Evolutionary conservation across 208 protist species (phyloP).

Genomic region (Phytomonas sp.): DNA sequence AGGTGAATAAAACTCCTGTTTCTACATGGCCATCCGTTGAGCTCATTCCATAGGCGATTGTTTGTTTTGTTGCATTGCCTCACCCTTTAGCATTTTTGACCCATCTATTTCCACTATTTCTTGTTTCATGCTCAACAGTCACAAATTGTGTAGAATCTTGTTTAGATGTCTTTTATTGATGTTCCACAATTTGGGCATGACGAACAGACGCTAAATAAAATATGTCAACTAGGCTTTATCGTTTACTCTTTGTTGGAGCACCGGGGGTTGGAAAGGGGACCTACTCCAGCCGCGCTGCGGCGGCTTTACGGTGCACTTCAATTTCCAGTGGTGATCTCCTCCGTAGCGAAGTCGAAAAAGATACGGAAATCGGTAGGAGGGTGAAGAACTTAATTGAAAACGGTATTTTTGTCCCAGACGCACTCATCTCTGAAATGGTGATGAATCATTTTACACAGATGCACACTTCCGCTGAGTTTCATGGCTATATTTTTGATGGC

Average conservation of each 20-base stretch:
- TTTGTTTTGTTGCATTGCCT: not conserved
- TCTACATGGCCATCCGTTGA: not conserved
- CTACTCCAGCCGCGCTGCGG: slow-evolving; percentile 74
- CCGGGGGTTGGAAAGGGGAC: slow-evolving; percentile 92
- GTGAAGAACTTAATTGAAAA: slow-evolving; percentile 46
- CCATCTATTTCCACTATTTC: not conserved
- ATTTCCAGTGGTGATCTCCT: slow-evolving; percentile 91
- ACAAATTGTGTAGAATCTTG: not conserved
- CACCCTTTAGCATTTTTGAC: not conserved
- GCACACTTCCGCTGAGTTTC: slow-evolving; percentile 9
- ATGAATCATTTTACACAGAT: slow-evolving; percentile 21
- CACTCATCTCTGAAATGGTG: slow-evolving; percentile 66
- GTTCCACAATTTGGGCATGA: not conserved
- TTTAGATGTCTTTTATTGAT: not conserved
- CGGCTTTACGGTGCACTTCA: slow-evolving; percentile 57
- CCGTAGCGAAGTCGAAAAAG: slow-evolving; percentile 55
- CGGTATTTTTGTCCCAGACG: slow-evolving; percentile 71
- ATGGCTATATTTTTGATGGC: slow-evolving; percentile 89
- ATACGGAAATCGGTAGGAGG: slow-evolving; percentile 29
- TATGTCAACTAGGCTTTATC: slow-evolving; percentile 28
- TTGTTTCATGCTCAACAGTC: not conserved
- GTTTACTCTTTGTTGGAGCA: slow-evolving; percentile 83
- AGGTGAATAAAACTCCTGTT: not conserved
- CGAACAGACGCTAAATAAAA: not conserved
- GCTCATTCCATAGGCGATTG: not conserved